Base-by-base conservation (phyloP, 768 basidiomycete species). In the Lactarius evosmus region DNA sequence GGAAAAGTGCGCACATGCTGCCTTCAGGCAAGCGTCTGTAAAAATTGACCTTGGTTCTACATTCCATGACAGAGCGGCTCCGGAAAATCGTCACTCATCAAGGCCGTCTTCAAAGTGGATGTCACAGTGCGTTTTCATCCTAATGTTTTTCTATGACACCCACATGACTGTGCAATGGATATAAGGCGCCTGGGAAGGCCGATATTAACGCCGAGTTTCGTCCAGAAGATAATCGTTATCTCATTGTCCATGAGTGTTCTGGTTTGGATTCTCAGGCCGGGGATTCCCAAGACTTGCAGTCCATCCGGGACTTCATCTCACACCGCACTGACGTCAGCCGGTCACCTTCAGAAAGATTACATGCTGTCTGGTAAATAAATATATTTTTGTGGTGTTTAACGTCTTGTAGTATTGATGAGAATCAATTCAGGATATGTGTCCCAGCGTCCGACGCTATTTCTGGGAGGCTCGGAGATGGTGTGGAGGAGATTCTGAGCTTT, bases 31-130 rank as follows among this genome's bases (percentile, higher is more conserved):
- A 25, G 8, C 7, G 7, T 6, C 9, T 16, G n/a, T 17, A 6
- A 2, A 30, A 27, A 27, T 33, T 59, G 5, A 63, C n/a, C 11
- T 7, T n/a, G 22, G 27, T 16, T 32, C 14, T 12, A 12, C 5
- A 3, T 25, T 46, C 32, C 34, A 40, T 33, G 1, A 14, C 36
- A 64, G 63, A 46, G 33, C 1, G 29, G 30, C 8, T 64, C 63
- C 3, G 63, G 63, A 32, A 64, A 64, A 36, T 64, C 58, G 12
- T 64, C 58, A 14, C 63, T 64, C 19, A 40, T 60, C 16, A 60
- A 33, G 1, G 9, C 36, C 25, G 6, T 40, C 29, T 64, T 56
- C 30, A 60, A 60, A 16, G 58, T 60, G 19, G 34, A 49, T 27
- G 55, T 56, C 29, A 14, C 63, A 12, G 63, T 64, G 19, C n/a